Percentiles rank a stretch among this genome's conserved stretches.
Conservation (phyloP, 257 asterid species). For the Mitragyna speciosa region DNA sequence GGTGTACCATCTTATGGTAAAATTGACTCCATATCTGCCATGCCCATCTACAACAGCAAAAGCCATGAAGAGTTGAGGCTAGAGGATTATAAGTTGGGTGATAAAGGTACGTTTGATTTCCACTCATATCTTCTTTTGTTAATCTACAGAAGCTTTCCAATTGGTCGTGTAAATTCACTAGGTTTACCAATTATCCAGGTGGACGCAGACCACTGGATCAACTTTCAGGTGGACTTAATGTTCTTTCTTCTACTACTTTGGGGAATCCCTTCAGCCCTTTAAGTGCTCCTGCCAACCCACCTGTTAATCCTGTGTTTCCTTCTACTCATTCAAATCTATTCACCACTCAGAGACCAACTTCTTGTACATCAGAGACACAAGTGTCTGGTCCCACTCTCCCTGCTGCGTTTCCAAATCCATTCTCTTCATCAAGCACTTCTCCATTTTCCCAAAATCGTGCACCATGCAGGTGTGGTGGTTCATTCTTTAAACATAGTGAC, state of each 20-base stretch:
- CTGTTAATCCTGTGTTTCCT: background rate
- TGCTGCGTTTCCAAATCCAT: background rate
- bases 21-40: slow-evolving; percentile 63
- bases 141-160: background rate
- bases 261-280: background rate
- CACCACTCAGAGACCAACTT: background rate
- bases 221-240: background rate
- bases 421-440: no score
- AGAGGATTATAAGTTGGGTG: slow-evolving; percentile 69
- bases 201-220: background rate
- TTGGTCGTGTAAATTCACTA: background rate
- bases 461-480: background rate
- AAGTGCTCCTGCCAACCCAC: background rate
- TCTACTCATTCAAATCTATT: background rate
- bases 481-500: background rate
- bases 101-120: slow-evolving; percentile 44
- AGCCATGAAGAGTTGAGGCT: slow-evolving; percentile 77
- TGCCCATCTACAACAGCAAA: slow-evolving; percentile 57
- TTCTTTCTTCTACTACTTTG: background rate
- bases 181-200: background rate
- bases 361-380: background rate
- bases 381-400: background rate
- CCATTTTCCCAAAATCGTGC: background rate
- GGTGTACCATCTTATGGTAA: slow-evolving; percentile 45
- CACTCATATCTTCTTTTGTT: background rate